Base-by-base conservation (phyloP, 2,329 filamentous ascomycete species). In the Metarhizium album region DNA sequence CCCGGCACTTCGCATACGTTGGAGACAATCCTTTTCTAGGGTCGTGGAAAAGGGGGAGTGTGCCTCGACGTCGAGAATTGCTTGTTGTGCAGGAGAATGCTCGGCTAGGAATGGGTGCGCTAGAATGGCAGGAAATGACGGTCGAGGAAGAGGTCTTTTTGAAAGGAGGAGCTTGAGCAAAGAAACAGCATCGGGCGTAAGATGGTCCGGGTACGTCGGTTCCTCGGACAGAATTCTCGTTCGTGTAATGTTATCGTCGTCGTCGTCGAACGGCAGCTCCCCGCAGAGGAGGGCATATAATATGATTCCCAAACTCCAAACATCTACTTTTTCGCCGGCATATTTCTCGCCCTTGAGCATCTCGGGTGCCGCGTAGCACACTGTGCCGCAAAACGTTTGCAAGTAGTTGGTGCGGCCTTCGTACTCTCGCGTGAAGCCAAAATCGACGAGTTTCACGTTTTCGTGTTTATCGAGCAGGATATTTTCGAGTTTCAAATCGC, bases 301-400 rank as follows among this genome's bases (percentile, higher is more conserved):
- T 54, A 94, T 93, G 50, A 94, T 84, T 13, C 88, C 87, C 57
- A 94, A 65, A 62, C 88, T 93, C 88, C 88, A 98, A 4, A 98
- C 90, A 62, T 98, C 93, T 46, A 98, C 91, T 71, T 96, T 97
- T 71, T 96, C 90, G 24, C 90, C 91, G 0, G 90, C 93, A 64
- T 98, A 98, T 67, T 95, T 97, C 67, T 98, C 93, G 38, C 90
- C 93, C 67, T 93, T 95, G 40, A 98, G 76, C 93, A 98, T 98
- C 68, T 98, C 93, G 2, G 93, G 93, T 2, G 93, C 93, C 50
- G 90, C 95, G 69, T 98, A 98, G 71, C 91, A 97, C 55, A 98
- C 85, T 0, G 93, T 98, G 4, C 93, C 93, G 66, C 93, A 98
- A 69, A 95, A 98, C 1, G 93, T 98, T 68, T 97, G 91, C 50